Conservation (phyloP, 2,329 filamentous ascomycete species). For the Cercospora nicotianae region DNA sequence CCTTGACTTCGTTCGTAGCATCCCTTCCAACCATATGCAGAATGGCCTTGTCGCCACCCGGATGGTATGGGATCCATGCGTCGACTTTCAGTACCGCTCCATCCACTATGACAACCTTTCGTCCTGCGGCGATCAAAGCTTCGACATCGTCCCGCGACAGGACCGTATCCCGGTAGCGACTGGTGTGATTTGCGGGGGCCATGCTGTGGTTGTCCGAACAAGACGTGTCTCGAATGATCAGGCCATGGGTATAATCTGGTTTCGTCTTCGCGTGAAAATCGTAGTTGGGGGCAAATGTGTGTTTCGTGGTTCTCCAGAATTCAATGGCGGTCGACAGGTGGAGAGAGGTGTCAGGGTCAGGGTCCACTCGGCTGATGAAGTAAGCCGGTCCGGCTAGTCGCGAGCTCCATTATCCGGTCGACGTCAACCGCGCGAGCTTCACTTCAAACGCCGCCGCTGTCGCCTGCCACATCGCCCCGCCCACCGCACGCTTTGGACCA, state of each 20-base stretch:
- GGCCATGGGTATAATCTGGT: background rate
- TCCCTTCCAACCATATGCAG: conserved; percentile 72
- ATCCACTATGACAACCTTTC: conserved; percentile 77
- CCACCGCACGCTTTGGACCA: background rate
- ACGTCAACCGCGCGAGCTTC: conserved; percentile 10
- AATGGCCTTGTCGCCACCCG: conserved; percentile 88
- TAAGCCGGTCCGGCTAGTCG: conserved; percentile 5
- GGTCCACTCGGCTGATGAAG: background rate
- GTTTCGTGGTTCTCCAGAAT: background rate
- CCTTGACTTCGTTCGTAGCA: conserved; percentile 89
- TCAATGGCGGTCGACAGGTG: background rate
- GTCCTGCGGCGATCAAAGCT: conserved; percentile 77
- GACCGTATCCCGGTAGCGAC: conserved; percentile 28
- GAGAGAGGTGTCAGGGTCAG: conserved; percentile 2
- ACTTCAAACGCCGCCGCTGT: conserved; percentile 9
- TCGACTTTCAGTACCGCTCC: conserved; percentile 82
- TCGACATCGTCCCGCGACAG: conserved; percentile 57
- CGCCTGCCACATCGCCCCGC: background rate
- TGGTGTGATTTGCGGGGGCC: conserved; percentile 22
- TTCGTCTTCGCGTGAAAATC: background rate
- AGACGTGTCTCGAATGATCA: background rate
- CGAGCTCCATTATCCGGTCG: background rate
- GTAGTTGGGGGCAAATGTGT: background rate
- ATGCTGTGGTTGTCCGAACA: conserved; percentile 12
- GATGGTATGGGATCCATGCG: conserved; percentile 84